A percentile compares a stretch with the other conserved stretches of the same genome.
Evolutionary conservation across 202 grass and related monocot species (phyloP).

Genomic region (Elaeis oleifera): DNA sequence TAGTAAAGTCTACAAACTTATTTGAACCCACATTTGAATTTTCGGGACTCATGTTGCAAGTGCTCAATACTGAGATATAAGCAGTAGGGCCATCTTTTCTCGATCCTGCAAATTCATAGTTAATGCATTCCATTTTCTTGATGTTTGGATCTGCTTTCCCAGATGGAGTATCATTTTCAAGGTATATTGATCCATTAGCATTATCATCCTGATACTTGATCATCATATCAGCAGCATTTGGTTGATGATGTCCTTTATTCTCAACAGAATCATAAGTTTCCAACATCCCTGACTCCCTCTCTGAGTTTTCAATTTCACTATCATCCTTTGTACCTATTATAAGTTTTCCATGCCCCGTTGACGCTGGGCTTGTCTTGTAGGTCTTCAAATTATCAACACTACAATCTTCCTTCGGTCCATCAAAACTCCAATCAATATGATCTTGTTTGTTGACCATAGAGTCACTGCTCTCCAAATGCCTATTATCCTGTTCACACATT

Average conservation of each 20-base stretch:
- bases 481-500: neutral
- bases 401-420: neutral
- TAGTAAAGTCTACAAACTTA: neutral
- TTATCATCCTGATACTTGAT: neutral
- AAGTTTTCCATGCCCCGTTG: neutral
- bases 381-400: slow-evolving; percentile 3
- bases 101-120: slow-evolving; percentile 5
- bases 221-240: neutral
- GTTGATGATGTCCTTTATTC: neutral
- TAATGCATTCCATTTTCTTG: slow-evolving; percentile 6
- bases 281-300: neutral
- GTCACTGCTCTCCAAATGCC: neutral
- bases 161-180: neutral
- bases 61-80: neutral
- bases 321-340: neutral
- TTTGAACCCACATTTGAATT: neutral
- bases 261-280: slow-evolving; percentile 1
- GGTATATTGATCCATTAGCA: neutral
- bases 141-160: slow-evolving; percentile 4
- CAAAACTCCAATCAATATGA: neutral
- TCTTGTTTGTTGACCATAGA: neutral
- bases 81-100: neutral
- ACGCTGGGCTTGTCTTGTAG: neutral
- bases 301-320: neutral
- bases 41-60: neutral